Conservation (phyloP, 805 yeast species). For the Wickerhamiella galacta region DNA sequence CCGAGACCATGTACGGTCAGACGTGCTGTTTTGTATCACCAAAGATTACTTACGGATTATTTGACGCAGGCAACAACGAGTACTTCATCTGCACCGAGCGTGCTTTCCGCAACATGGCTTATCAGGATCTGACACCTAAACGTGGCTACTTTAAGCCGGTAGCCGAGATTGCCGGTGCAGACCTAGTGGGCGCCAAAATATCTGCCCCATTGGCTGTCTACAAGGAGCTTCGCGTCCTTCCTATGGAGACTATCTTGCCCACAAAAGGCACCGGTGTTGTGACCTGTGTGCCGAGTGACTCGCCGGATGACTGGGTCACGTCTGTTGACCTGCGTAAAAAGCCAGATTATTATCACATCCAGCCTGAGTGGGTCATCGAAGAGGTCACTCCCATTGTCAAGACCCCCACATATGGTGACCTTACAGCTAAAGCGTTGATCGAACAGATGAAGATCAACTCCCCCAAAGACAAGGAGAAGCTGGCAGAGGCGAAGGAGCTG, state of each 20-base stretch:
- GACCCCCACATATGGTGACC: constrained; percentile 76
- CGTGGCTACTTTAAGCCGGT: constrained; percentile 62
- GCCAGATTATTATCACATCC: constrained; percentile 76
- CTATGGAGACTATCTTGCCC: constrained; percentile 94
- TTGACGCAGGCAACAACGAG: constrained; percentile 61
- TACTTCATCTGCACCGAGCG: constrained; percentile 80
- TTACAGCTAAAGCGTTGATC: constrained; percentile 69
- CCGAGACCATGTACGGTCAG: constrained; percentile 98
- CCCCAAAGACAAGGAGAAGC: constrained; percentile 75
- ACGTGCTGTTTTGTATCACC: constrained; percentile 97
- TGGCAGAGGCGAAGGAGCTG: constrained; percentile 82
- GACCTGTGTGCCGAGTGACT: constrained; percentile 96
- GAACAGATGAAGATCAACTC: constrained; percentile 82
- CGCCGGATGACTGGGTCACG: constrained; percentile 93
- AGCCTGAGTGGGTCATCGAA: constrained; percentile 68
- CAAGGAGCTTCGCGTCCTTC: constrained; percentile 63
- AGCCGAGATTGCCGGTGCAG: constrained; percentile 46
- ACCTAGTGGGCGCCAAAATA: constrained; percentile 72
- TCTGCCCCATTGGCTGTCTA: constrained; percentile 65
- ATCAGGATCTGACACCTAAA: constrained; percentile 77
- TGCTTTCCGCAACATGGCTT: constrained; percentile 94
- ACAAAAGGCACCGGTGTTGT: constrained; percentile 98
- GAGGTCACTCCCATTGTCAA: constrained; percentile 49
- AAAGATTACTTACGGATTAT: constrained; percentile 79
- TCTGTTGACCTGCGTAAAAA: constrained; percentile 68